phyloP scores from a whole-genome alignment of 495 filamentous ascomycete species.

The Achaetomiella virescens region DNA sequence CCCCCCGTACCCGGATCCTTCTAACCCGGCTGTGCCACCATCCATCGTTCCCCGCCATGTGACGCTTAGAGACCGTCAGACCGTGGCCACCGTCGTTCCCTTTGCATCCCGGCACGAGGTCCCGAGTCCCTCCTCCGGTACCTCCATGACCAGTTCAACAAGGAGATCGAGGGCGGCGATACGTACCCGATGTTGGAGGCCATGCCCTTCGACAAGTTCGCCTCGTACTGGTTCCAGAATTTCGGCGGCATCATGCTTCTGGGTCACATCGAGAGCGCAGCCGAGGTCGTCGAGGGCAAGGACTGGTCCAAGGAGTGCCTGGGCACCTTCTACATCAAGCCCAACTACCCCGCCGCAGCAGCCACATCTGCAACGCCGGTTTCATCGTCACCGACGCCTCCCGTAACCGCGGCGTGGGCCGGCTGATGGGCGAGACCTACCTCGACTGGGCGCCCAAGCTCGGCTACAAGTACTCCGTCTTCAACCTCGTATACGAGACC shows the following conservation, averaged over 20 bases:
- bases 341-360: conserved; percentile 94
- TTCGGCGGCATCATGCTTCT: conserved; percentile 92
- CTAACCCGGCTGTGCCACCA: conserved; percentile 54
- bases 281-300: conserved; percentile 56
- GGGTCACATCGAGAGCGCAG: conserved; percentile 59
- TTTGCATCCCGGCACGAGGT: conserved; percentile 70
- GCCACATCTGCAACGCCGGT: conserved; percentile 92
- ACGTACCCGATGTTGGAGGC: conserved; percentile 90
- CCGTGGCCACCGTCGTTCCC: conserved; percentile 83
- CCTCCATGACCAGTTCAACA: conserved; percentile 80
- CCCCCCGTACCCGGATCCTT: conserved; percentile 57
- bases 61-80: conserved; percentile 82
- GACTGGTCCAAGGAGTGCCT: conserved; percentile 84
- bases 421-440: conserved; percentile 89
- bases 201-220: conserved; percentile 69
- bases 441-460: conserved; percentile 91
- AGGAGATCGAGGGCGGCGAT: conserved; percentile 92
- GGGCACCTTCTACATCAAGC: conserved; percentile 94
- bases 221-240: conserved; percentile 90
- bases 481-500: conserved; percentile 97
- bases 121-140: conserved; percentile 66
- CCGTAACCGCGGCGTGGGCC: conserved; percentile 83
- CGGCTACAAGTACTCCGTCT: conserved; percentile 93
- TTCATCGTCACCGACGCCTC: conserved; percentile 89
- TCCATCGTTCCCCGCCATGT: conserved; percentile 75